phyloP scores from a whole-genome alignment of 345 rosid genomes.

The Moricandia moricandioides region DNA sequence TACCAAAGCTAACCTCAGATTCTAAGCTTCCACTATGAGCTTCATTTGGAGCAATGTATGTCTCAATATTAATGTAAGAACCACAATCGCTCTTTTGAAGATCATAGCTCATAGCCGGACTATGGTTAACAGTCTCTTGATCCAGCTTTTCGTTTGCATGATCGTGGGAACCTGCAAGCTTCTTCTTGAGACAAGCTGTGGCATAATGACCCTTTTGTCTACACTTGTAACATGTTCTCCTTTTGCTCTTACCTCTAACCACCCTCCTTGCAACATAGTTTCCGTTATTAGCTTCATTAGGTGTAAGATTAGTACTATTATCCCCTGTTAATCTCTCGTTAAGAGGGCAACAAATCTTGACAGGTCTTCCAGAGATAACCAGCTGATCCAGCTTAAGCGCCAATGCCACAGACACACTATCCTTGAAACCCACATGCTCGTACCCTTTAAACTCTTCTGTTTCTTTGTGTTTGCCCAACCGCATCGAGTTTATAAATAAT shows the following conservation, averaged over 20 bases:
- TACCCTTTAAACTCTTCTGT: slow-evolving; percentile 80
- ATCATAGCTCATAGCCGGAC: no score
- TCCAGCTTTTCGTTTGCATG: no score
- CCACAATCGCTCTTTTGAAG: no score
- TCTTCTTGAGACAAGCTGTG: no score
- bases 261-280: slow-evolving; percentile 13
- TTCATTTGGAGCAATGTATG: not conserved
- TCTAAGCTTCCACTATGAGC: slow-evolving; percentile 20
- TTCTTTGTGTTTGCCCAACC: slow-evolving; percentile 72
- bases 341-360: slow-evolving; percentile 79
- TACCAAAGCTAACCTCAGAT: slow-evolving; percentile 41
- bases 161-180: no score
- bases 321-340: slow-evolving; percentile 38
- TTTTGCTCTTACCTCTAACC: slow-evolving; percentile 11
- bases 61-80: no score
- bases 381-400: slow-evolving; percentile 82
- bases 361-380: slow-evolving; percentile 68
- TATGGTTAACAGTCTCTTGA: no score
- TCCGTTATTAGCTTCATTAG: slow-evolving; percentile 13
- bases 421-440: slow-evolving; percentile 76
- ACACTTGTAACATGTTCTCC: no score
- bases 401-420: slow-evolving; percentile 51
- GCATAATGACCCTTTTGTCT: no score
- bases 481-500: slow-evolving; percentile 61
- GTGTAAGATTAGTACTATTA: not conserved